Conservation (phyloP, 2,329 filamentous ascomycete genomes). For the Penicillium sclerotiorum region DNA sequence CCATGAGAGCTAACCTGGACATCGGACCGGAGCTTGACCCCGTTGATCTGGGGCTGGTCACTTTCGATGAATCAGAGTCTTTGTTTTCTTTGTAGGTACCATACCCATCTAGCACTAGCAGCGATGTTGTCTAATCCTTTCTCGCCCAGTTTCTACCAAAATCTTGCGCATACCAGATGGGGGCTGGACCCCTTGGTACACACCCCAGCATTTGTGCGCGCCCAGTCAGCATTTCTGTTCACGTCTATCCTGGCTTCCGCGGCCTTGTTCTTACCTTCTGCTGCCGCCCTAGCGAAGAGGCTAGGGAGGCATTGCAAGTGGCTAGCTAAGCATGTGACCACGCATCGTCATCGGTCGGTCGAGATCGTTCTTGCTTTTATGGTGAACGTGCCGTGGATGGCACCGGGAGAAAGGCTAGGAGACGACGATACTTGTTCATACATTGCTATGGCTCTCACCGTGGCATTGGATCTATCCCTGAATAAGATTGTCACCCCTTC, state of each 20-base stretch:
- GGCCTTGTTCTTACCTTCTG: slow-evolving; percentile 66
- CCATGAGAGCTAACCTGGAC: slow-evolving; percentile 65
- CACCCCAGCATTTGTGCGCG: slow-evolving; percentile 65
- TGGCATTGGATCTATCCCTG: slow-evolving; percentile 69
- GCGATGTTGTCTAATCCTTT: neutral
- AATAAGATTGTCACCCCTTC: slow-evolving; percentile 69
- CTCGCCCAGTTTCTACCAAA: slow-evolving; percentile 63
- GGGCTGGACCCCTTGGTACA: slow-evolving; percentile 70
- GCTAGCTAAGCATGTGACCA: slow-evolving; percentile 64
- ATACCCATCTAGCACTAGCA: neutral
- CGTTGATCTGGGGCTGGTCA: slow-evolving; percentile 69
- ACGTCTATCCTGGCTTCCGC: slow-evolving; percentile 71
- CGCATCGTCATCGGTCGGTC: slow-evolving; percentile 66
- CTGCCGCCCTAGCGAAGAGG: slow-evolving; percentile 65
- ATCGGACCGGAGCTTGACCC: slow-evolving; percentile 67
- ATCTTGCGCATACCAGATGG: slow-evolving; percentile 73
- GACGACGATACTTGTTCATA: slow-evolving; percentile 75
- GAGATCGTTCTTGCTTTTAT: slow-evolving; percentile 76
- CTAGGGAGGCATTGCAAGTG: slow-evolving; percentile 66
- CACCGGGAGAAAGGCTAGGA: slow-evolving; percentile 40
- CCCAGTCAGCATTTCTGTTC: slow-evolving; percentile 70
- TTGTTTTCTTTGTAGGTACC: slow-evolving; percentile 65
- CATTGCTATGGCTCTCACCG: slow-evolving; percentile 68
- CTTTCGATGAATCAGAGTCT: slow-evolving; percentile 63
- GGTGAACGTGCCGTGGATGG: slow-evolving; percentile 77